Evolutionary conservation across 75 land plant species (phyloP), one percentile per base, ranked within the genome.

Genomic region (Selaginella moellendorffii): DNA sequence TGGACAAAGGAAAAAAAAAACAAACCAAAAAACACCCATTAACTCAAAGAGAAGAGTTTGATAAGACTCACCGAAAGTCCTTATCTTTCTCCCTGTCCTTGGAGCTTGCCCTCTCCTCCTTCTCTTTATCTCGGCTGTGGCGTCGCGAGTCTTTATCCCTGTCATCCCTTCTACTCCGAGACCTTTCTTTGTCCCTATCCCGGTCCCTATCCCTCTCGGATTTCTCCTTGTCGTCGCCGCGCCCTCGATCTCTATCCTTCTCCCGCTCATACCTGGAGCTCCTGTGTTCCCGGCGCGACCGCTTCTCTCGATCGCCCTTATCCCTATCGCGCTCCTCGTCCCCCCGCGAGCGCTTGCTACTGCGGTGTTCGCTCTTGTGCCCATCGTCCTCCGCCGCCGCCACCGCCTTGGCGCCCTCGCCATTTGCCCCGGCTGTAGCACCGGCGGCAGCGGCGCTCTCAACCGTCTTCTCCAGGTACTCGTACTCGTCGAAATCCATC

Each of bases 401-500:
- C 29, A 65, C 26, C 52, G 67, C 1, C 74, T 65, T 69, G 25
- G 42, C 51, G 30, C 52, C 54, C 18, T 36, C 22, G 14, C 30
- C 56, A 23, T 36, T 64, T 27, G 26, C 60, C 8, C 22, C 52
- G 10, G 31, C 29, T 66, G 0, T 42, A 30, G 1, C 61, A 68
- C 31, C 52, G 54, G 26, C 28, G 30, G 25, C 51, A 10, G 53
- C 82, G 1, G 75, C 61, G 20, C 71, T 76, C 60, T 90, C 92
- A 28, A 87, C 88, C 0, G 92, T 73, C 74, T 88, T 85, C 79
- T 92, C 97, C 30, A 92, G 61, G 74, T 92, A 78, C 18, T 77
- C 81, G 25, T 76, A 71, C 67, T 77, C 79, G 52, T 77, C 81
- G 65, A 67, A 73, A 62, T 71, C 14, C 10, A 5, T 36, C 46